These are phyloP conservation scores for Clarkia xantiana DNA, from an alignment of 345 rosid genomes.

Conservation along the genomic window DNA sequence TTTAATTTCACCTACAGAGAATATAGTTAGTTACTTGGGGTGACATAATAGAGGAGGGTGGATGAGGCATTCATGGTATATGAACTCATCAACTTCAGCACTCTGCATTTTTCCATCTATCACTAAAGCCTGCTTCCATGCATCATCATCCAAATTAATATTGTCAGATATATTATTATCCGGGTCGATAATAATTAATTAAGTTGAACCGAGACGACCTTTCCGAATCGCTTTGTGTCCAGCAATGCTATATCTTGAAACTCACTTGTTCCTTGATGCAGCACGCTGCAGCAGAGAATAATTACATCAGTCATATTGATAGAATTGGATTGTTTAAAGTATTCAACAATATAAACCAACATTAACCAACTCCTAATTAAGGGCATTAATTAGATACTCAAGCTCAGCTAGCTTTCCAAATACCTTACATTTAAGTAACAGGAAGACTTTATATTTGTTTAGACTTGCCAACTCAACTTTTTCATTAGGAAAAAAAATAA, in stretches of 20 bases:
- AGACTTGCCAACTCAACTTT: no score
- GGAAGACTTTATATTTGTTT: no score
- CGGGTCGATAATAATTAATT: no score
- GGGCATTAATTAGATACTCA: no score
- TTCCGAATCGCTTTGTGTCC: constrained; percentile 85
- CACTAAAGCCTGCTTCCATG: constrained; percentile 45
- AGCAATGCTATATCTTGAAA: constrained; percentile 74
- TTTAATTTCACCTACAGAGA: no score
- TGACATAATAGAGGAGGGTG: constrained; percentile 77
- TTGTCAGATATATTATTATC: background rate
- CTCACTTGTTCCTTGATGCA: constrained; percentile 58
- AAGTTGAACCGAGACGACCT: constrained; percentile 19
- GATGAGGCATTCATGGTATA: constrained; percentile 85
- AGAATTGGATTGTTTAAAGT: background rate
- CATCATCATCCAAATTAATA: background rate
- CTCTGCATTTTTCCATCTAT: constrained; percentile 98
- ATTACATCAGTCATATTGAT: background rate
- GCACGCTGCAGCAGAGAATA: constrained; percentile 31
- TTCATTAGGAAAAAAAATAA: no score
- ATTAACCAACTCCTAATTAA: no score
- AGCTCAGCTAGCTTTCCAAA: no score
- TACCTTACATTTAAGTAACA: no score
- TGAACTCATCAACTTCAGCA: constrained; percentile 87
- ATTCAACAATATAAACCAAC: no score
- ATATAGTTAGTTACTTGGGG: constrained; percentile 33